Conservation (phyloP, 2,329 filamentous ascomycete genomes). For the Aspergillus sp. region DNA sequence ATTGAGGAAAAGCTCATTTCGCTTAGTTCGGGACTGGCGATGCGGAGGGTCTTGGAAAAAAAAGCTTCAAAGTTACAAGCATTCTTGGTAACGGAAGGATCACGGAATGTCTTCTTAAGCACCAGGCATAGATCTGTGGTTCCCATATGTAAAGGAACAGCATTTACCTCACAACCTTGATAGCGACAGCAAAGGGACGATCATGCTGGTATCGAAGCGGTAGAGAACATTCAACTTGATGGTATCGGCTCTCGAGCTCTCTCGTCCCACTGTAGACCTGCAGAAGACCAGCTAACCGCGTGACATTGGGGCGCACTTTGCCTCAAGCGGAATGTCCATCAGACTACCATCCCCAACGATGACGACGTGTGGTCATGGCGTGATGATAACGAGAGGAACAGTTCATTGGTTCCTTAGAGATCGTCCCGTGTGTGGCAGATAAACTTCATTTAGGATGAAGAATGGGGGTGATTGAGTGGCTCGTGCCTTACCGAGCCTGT, state of each 20-base stretch:
- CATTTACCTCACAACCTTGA: neutral
- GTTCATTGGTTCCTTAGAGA: neutral
- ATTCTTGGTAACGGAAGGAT: neutral
- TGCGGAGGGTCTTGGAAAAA: neutral
- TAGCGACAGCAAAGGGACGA: neutral
- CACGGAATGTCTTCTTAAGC: neutral
- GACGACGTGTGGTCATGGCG: neutral
- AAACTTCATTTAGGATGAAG: neutral
- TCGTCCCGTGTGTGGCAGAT: neutral
- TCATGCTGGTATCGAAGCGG: neutral
- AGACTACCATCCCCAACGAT: neutral
- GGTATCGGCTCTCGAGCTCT: neutral
- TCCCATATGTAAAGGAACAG: neutral
- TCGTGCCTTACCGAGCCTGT: neutral
- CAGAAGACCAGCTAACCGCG: neutral
- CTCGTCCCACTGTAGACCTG: neutral
- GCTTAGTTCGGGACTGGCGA: neutral
- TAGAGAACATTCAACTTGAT: no score
- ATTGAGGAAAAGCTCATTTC: neutral
- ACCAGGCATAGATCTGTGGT: neutral
- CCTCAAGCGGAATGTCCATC: neutral
- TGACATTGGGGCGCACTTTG: neutral
- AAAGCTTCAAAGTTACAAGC: neutral
- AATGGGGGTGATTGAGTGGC: neutral
- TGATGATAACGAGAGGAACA: neutral